These are phyloP conservation scores for Hanseniaspora uvarum DNA, from an alignment of 1,139 yeast genomes.

Conservation along the genomic window DNA sequence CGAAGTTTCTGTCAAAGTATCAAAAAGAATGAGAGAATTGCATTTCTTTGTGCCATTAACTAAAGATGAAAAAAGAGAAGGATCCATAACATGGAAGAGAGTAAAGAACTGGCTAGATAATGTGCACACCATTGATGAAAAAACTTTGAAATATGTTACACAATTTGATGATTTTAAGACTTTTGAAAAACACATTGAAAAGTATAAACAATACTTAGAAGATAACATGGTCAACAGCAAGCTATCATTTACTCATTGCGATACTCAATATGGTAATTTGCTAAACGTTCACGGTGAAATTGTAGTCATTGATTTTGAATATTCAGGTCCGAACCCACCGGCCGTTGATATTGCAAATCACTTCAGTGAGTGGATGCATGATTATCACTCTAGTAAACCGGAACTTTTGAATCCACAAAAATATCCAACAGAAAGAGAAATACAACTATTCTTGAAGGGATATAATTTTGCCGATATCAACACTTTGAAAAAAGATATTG, in stretches of 20 bases:
- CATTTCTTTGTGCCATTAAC: slow-evolving; percentile 70
- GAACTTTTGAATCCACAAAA: slow-evolving; percentile 45
- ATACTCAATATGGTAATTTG: slow-evolving; percentile 90
- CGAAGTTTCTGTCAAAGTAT: slow-evolving; percentile 71
- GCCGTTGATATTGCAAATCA: slow-evolving; percentile 89
- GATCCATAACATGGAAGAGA: slow-evolving; percentile 62
- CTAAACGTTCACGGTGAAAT: slow-evolving; percentile 60
- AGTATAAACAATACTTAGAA: slow-evolving; percentile 56
- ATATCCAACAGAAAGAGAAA: slow-evolving; percentile 61
- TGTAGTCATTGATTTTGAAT: slow-evolving; percentile 93
- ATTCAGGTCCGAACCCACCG: slow-evolving; percentile 85
- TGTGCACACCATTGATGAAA: slow-evolving; percentile 36
- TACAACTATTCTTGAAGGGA: slow-evolving; percentile 29
- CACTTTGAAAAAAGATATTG: slow-evolving; percentile 50
- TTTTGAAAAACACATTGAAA: slow-evolving; percentile 37
- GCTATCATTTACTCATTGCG: slow-evolving; percentile 81
- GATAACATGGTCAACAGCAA: slow-evolving; percentile 39
- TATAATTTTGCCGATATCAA: slow-evolving; percentile 46
- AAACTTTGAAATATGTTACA: slow-evolving; percentile 3
- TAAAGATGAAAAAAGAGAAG: slow-evolving; percentile 39
- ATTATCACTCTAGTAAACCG: slow-evolving; percentile 55
- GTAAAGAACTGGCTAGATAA: slow-evolving; percentile 61
- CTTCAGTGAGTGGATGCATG: slow-evolving; percentile 90
- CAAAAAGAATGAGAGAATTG: slow-evolving; percentile 91
- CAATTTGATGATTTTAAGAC: slow-evolving; percentile 21